Base-by-base conservation (phyloP, 495 filamentous ascomycete species). In the Neurospora intermedia region DNA sequence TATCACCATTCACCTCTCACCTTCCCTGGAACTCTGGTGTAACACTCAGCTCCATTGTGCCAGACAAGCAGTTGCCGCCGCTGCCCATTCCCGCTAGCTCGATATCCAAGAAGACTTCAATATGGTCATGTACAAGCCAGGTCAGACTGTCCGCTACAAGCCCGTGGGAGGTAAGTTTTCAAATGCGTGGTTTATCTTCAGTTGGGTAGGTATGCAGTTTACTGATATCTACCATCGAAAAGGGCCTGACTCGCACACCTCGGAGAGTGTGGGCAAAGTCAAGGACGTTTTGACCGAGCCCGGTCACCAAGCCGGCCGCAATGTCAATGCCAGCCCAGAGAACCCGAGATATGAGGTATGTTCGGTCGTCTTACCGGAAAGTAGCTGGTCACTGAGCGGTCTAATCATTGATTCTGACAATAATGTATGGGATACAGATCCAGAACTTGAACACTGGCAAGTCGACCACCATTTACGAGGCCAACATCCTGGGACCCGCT, bases 401-500 rank as follows among this genome's bases (percentile, higher is more conserved):
- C 4, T 38, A 16, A 40, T 20, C 42, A 6, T 18, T 43, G 66
- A 23, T 45, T 39, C 69, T 75, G 9, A 74, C 70, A 15, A 23
- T 0, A 23, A 23, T 54, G 46, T 20, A 23, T 54, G 20, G 20
- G 46, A 5, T 69, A 40, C 39, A 84, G 83, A 84, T 85, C 69
- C 71, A 80, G 71, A 85, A 85, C 48, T 73, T 78, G 39, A 84
- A 83, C 74, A 84, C 83, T 0, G 83, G 83, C 38, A 85, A 83
- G 75, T 41, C 75, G 62, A 81, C 81, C 1, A 76, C 82, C 69
- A 72, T 85, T 15, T 82, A 83, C 70, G 82, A 85, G 77, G 74
- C 74, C 70, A 85, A 84, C 74, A 83, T 85, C 31, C 69, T 85
- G 40, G 81, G 83, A 7, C 11, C 11, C 46, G 13, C 46, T 11